A percentile compares a stretch with the other conserved stretches of the same genome.
phyloP scores from a whole-genome alignment of 1,284 basidiomycete species.

The Trichosporon faecale region DNA sequence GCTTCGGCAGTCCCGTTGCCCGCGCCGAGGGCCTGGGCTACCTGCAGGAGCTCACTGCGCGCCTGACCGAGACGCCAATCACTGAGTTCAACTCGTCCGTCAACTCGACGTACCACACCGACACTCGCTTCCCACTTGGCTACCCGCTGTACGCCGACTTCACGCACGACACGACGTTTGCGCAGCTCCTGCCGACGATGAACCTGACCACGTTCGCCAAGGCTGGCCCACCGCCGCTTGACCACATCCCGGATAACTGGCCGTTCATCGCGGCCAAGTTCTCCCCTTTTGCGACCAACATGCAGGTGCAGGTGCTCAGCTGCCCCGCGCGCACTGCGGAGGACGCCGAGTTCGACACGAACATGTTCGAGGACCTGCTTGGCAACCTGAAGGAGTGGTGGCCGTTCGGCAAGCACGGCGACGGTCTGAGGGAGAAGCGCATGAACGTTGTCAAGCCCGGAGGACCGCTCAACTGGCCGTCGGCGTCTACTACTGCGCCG shows the following conservation, averaged over 20 bases:
- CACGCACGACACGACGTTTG: constrained; percentile 50
- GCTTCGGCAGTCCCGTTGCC: constrained; percentile 50
- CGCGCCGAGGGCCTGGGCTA: constrained; percentile 53
- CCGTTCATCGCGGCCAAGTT: constrained; percentile 50
- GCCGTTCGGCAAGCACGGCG: constrained; percentile 15
- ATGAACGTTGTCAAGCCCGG: constrained; percentile 9
- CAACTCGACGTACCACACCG: constrained; percentile 60
- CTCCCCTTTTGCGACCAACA: constrained; percentile 58
- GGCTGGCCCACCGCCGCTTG: constrained; percentile 65
- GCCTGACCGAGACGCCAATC: constrained; percentile 54
- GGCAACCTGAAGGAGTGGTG: constrained; percentile 16
- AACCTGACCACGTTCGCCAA: constrained; percentile 67
- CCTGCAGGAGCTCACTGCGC: constrained; percentile 52
- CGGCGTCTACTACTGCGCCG: background rate
- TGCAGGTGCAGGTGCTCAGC: constrained; percentile 63
- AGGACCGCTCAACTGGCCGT: background rate
- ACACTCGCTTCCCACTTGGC: constrained; percentile 61
- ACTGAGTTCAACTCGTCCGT: constrained; percentile 58
- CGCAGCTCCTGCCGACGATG: constrained; percentile 58
- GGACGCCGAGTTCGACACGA: background rate
- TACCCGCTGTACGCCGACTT: constrained; percentile 57
- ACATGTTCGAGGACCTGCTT: background rate
- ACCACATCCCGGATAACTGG: constrained; percentile 64
- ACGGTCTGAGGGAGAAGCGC: constrained; percentile 1
- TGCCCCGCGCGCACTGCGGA: constrained; percentile 39